Percentiles rank a stretch among this genome's conserved stretches.
Evolutionary conservation across 2,329 filamentous ascomycete species (phyloP).

Genomic region (Diaporthe helianthi): DNA sequence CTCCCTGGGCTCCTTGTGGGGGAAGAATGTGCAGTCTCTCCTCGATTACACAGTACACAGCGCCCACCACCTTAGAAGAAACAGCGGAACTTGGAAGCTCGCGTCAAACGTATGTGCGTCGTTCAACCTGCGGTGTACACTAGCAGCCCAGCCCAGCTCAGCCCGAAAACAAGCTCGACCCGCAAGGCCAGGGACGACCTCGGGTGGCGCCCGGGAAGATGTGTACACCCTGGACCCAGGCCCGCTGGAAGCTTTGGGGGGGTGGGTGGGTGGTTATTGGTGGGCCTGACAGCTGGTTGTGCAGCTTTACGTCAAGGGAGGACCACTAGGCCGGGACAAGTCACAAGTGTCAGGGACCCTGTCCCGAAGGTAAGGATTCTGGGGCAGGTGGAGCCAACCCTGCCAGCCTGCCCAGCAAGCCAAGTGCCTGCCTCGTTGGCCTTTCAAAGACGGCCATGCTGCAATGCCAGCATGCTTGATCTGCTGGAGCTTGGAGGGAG

Average conservation of each 20-base stretch:
- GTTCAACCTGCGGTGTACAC: constrained; percentile 14
- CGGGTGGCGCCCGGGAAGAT: not conserved
- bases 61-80: not conserved
- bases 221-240: not conserved
- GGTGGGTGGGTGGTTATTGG: constrained; percentile 13
- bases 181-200: not conserved
- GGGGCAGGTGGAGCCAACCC: constrained; percentile 3
- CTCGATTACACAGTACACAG: not conserved
- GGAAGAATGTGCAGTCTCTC: not conserved
- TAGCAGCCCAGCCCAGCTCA: not conserved
- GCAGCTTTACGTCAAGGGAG: constrained; percentile 16
- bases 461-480: not conserved
- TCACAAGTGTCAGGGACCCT: constrained; percentile 18
- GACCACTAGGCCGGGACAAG: constrained; percentile 16
- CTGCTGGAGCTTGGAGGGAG: not conserved
- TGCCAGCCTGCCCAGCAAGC: not conserved
- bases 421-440: constrained; percentile 17
- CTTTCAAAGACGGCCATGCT: not conserved
- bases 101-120: not conserved
- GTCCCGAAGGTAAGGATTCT: not conserved
- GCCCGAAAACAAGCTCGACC: not conserved
- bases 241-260: not conserved
- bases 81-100: not conserved
- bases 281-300: constrained; percentile 5
- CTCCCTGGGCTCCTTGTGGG: too few species aligned